Percentiles rank a stretch among this genome's conserved stretches.
Evolutionary conservation across 2,329 filamentous ascomycete genomes (phyloP).

Genomic region (Phoma sp.): DNA sequence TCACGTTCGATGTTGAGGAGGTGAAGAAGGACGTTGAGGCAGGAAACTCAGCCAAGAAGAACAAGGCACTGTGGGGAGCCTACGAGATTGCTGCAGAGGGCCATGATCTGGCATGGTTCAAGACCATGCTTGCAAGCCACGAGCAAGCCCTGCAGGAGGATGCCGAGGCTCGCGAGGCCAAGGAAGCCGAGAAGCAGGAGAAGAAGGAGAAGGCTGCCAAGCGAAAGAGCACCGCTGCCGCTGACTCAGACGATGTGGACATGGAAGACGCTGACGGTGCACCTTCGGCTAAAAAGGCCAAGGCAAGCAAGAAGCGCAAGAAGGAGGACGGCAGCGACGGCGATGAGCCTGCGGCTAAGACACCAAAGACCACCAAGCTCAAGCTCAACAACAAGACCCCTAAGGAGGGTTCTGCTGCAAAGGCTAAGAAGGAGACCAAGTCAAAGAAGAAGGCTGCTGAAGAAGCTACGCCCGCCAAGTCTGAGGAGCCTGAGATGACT

Average conservation of each 20-base stretch:
- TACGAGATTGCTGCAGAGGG: conserved; percentile 80
- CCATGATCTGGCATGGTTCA: conserved; percentile 81
- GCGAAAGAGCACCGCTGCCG: conserved; percentile 48
- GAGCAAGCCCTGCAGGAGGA: conserved; percentile 62
- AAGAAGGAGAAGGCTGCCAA: conserved; percentile 62
- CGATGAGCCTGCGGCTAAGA: conserved; percentile 64
- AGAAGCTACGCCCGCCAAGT: conserved; percentile 64
- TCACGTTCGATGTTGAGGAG: conserved; percentile 75
- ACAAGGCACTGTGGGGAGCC: conserved; percentile 78
- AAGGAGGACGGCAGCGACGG: conserved; percentile 68
- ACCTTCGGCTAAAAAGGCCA: conserved; percentile 43
- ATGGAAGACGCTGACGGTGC: conserved; percentile 51
- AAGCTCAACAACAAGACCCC: conserved; percentile 52
- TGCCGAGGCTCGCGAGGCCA: conserved; percentile 69
- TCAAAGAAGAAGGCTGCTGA: conserved; percentile 56
- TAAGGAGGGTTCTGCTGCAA: conserved; percentile 48
- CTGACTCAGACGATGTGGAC: conserved; percentile 45
- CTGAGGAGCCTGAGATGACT: conserved; percentile 60
- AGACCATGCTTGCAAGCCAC: conserved; percentile 71
- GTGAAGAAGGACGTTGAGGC: conserved; percentile 73
- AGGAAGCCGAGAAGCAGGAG: conserved; percentile 65
- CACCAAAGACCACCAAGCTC: conserved; percentile 55
- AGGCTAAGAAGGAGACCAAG: conserved; percentile 67
- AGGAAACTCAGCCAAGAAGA: conserved; percentile 82
- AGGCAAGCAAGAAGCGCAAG: conserved; percentile 73